Conservation (phyloP, 495 filamentous ascomycete species). For the Geoglossum glabrum region DNA sequence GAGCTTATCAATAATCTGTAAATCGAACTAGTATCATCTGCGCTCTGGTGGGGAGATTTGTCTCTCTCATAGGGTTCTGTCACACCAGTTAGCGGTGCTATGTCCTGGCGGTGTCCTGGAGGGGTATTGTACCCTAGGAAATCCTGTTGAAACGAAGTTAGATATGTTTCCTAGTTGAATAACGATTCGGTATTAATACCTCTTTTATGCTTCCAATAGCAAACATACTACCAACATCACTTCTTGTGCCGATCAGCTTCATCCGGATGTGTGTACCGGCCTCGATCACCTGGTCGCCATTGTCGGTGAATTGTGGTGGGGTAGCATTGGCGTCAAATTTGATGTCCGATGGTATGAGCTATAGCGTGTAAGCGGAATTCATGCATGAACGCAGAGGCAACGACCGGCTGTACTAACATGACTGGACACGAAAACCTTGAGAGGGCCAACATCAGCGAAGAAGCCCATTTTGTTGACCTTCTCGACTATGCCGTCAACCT, state of each 20-base stretch:
- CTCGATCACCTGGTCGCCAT: conserved; percentile 83
- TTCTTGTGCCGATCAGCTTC: conserved; percentile 79
- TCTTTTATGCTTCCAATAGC: conserved; percentile 96
- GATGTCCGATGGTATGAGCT: conserved; percentile 86
- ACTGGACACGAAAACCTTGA: conserved; percentile 73
- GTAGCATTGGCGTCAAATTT: conserved; percentile 83
- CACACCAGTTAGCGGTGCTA: background rate
- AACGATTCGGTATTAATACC: conserved; percentile 9
- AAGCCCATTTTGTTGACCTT: conserved; percentile 83
- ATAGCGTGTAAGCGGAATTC: conserved; percentile 10
- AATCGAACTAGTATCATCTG: background rate
- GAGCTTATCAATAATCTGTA: background rate
- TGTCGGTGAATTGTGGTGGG: conserved; percentile 64
- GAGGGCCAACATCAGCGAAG: conserved; percentile 74
- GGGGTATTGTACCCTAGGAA: conserved; percentile 26
- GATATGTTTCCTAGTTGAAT: background rate
- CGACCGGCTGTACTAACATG: conserved; percentile 37
- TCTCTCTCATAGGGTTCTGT: background rate
- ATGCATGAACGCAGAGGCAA: background rate
- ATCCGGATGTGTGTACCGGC: conserved; percentile 81
- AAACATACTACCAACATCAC: conserved; percentile 81
- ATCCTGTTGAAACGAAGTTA: conserved; percentile 19
- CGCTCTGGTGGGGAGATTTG: background rate
- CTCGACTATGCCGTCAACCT: conserved; percentile 83
- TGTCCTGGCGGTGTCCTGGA: background rate